These are phyloP conservation scores for Alisma plantagoaquatica DNA, from an alignment of 106 monocot genomes.

Conservation along the genomic window DNA sequence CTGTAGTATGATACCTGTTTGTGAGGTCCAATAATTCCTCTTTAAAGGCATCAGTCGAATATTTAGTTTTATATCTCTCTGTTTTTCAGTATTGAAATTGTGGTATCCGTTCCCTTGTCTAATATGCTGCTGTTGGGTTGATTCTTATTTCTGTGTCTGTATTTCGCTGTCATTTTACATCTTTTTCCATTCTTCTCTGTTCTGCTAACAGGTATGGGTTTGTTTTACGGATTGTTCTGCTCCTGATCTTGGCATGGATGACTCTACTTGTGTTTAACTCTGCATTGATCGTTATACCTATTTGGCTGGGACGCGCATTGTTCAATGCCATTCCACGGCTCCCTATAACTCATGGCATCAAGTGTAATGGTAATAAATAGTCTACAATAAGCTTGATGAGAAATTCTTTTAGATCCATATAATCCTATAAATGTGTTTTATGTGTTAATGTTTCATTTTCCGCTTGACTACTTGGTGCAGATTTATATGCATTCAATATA, in stretches of 20 bases:
- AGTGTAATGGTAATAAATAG: constrained; percentile 95
- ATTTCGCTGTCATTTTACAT: too few species aligned
- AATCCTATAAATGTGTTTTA: background rate
- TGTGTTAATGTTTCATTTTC: background rate
- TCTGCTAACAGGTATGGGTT: constrained; percentile 91
- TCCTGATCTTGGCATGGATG: constrained; percentile 91
- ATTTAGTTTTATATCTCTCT: too few species aligned
- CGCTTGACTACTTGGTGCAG: constrained; percentile 17
- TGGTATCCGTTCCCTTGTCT: too few species aligned
- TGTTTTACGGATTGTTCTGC: constrained; percentile 76
- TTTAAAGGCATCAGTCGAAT: too few species aligned
- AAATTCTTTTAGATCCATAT: too few species aligned
- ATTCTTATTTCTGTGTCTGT: too few species aligned
- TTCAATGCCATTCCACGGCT: constrained; percentile 88
- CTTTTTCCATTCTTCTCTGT: too few species aligned
- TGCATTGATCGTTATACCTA: constrained; percentile 64
- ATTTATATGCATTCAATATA: constrained; percentile 94
- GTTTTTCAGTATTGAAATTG: too few species aligned
- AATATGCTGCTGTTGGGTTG: too few species aligned
- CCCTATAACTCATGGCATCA: constrained; percentile 92
- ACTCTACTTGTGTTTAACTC: constrained; percentile 89
- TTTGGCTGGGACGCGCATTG: constrained; percentile 71
- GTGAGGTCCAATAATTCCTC: too few species aligned
- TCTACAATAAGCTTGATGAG: too few species aligned
- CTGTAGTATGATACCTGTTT: too few species aligned